Conservation (phyloP, 139 green algal genomes). For the Chlamydomonas incerta region DNA sequence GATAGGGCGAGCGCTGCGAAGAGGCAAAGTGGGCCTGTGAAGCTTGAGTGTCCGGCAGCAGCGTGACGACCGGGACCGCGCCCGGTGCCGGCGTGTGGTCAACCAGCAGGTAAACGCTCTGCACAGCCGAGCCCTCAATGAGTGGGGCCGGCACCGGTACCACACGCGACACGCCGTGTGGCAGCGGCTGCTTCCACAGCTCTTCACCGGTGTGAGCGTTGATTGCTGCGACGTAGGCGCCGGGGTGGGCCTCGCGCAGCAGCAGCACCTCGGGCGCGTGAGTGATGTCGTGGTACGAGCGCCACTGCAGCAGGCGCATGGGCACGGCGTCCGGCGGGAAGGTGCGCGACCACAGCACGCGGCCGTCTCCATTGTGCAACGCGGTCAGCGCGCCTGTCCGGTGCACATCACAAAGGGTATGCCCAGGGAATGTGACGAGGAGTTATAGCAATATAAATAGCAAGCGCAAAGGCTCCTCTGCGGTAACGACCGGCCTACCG, state of each 20-base stretch:
- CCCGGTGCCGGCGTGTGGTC: background rate
- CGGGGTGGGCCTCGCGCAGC: slow-evolving; percentile 33
- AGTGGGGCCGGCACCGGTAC: slow-evolving; percentile 56
- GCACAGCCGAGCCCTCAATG: slow-evolving; percentile 61
- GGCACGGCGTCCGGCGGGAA: background rate
- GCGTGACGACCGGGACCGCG: background rate
- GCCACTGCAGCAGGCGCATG: slow-evolving; percentile 61
- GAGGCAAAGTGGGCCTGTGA: background rate
- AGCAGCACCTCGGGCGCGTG: slow-evolving; percentile 68
- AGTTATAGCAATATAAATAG: too few species aligned
- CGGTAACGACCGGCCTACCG: slow-evolving; percentile 11
- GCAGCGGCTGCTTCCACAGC: slow-evolving; percentile 20
- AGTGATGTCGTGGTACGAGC: slow-evolving; percentile 71
- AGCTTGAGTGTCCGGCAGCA: slow-evolving; percentile 65
- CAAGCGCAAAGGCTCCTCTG: too few species aligned
- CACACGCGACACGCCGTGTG: slow-evolving; percentile 53
- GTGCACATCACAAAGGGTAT: too few species aligned
- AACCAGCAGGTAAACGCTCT: slow-evolving; percentile 64
- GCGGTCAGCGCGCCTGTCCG: slow-evolving; percentile 75
- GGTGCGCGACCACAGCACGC: slow-evolving; percentile 77
- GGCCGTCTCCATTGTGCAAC: slow-evolving; percentile 93
- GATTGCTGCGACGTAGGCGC: slow-evolving; percentile 43
- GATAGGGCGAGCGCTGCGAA: slow-evolving; percentile 28
- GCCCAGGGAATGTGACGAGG: too few species aligned
- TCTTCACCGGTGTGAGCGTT: slow-evolving; percentile 69